Percentiles rank a stretch among this genome's conserved stretches.
Conservation (phyloP, 1,139 yeast genomes). For the Pichia cactophila region DNA sequence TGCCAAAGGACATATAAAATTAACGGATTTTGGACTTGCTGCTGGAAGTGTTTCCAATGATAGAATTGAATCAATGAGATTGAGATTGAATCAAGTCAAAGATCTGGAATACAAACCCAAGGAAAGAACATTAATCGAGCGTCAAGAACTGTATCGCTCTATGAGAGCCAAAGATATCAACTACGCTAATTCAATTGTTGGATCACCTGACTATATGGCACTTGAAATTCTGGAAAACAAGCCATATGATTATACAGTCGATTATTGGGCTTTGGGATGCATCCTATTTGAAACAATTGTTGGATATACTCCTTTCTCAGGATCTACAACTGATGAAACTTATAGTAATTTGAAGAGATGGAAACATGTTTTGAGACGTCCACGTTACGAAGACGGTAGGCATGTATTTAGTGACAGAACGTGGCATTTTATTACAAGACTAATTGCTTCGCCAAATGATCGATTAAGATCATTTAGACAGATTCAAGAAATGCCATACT, state of each 20-base stretch:
- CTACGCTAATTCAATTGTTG: slow-evolving; percentile 92
- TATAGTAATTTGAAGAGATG: slow-evolving; percentile 90
- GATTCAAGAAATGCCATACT: slow-evolving; percentile 72
- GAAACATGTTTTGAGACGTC: slow-evolving; percentile 83
- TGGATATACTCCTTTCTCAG: slow-evolving; percentile 96
- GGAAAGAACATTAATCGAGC: slow-evolving; percentile 71
- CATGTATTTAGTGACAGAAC: slow-evolving; percentile 94
- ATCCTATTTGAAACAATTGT: slow-evolving; percentile 86
- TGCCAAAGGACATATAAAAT: slow-evolving; percentile 88
- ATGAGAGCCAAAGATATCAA: slow-evolving; percentile 59
- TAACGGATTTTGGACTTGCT: slow-evolving; percentile 96
- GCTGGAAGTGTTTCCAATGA: slow-evolving; percentile 94
- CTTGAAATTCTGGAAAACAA: slow-evolving; percentile 92
- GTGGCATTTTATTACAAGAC: slow-evolving; percentile 76
- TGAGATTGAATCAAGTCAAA: slow-evolving; percentile 74
- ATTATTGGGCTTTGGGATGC: slow-evolving; percentile 98
- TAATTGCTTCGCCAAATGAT: slow-evolving; percentile 72
- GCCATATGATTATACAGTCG: slow-evolving; percentile 90
- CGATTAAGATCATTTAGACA: slow-evolving; percentile 76
- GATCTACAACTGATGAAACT: slow-evolving; percentile 88
- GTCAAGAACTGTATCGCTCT: slow-evolving; percentile 78
- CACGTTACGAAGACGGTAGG: slow-evolving; percentile 86
- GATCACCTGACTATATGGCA: slow-evolving; percentile 99
- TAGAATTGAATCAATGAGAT: slow-evolving; percentile 86
- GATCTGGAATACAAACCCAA: slow-evolving; percentile 67